Base-by-base conservation (phyloP, 768 basidiomycete genomes). In the Butyriboletus loyo region DNA sequence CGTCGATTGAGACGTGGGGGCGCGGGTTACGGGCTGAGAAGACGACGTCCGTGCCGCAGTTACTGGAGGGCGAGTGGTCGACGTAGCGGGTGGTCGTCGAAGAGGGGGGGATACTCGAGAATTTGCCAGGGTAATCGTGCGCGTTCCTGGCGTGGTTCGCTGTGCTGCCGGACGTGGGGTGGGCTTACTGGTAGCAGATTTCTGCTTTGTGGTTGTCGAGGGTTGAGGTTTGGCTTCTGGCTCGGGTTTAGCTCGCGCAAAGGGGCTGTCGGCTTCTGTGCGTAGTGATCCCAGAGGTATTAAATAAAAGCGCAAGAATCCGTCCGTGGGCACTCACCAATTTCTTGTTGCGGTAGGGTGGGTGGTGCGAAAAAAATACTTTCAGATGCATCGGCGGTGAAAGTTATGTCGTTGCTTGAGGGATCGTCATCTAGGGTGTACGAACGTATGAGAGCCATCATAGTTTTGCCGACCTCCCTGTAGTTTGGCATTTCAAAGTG, bases 401-500 rank as follows among this genome's bases (percentile, higher is more conserved):
- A 67, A 13, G 62, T 64, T 1, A 59, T 7, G 28, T 60, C 27
- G 36, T 46, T 47, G 52, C 42, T 59, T 1, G 54, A 54, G 14
- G 48, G 61, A 21, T 66, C 56, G 11, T 77, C 75, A 19, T 76
- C 74, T 8, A 71, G 41, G 4, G 61, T 53, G 40, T 68, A 61
- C 7, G 71, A 70, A 28, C 71, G 73, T 46, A 70, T 73, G 24
- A 74, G 58, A 9, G 65, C 56, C 44, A 75, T 69, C 1, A 81
- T 37, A 5, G 55, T 63, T 27, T 60, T 60, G 0, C 79, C 79
- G 19, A 77, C 59, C 25, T 70, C 64, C 57, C 64, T 73, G 55
- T 78, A 82, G 49, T 82, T 69, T 14, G 80, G 80, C 60, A 80
- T 66, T 46, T 78, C 78, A 50, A 81, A 80, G 6, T 68, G 69